Conservation (phyloP, 2,329 filamentous ascomycete species). For the Samsoniella hepiali region DNA sequence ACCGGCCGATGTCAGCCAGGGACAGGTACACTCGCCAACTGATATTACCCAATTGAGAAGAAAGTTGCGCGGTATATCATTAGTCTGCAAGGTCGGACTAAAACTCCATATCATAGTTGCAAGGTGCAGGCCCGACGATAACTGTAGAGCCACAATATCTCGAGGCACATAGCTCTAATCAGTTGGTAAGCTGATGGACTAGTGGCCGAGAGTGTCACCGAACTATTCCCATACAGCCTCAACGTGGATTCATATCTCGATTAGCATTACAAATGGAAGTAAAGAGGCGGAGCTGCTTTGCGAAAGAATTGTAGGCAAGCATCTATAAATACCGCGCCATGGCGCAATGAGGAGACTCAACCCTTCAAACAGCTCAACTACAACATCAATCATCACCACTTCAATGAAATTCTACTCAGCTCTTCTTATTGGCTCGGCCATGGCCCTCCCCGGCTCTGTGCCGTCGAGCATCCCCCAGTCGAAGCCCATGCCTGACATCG, state of each 20-base stretch:
- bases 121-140: neutral
- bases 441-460: neutral
- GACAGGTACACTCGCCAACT: neutral
- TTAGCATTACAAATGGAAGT: neutral
- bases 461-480: neutral
- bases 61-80: neutral
- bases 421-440: neutral
- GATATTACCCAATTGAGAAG: neutral
- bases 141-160: neutral
- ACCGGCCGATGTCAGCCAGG: neutral
- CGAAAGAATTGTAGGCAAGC: neutral
- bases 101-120: neutral
- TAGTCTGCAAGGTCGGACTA: too few relatives aligned
- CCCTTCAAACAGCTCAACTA: neutral
- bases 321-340: neutral
- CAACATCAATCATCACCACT: neutral
- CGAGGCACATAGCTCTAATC: neutral
- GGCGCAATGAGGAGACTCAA: neutral
- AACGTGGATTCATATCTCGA: neutral
- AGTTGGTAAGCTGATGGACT: neutral
- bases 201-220: neutral
- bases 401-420: neutral
- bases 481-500: slow-evolving; percentile 13
- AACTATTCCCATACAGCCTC: neutral
- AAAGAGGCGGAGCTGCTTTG: neutral